These are phyloP conservation scores for Tolypocladium guangdongense DNA, from an alignment of 2,329 filamentous ascomycete genomes.

Conservation along the genomic window DNA sequence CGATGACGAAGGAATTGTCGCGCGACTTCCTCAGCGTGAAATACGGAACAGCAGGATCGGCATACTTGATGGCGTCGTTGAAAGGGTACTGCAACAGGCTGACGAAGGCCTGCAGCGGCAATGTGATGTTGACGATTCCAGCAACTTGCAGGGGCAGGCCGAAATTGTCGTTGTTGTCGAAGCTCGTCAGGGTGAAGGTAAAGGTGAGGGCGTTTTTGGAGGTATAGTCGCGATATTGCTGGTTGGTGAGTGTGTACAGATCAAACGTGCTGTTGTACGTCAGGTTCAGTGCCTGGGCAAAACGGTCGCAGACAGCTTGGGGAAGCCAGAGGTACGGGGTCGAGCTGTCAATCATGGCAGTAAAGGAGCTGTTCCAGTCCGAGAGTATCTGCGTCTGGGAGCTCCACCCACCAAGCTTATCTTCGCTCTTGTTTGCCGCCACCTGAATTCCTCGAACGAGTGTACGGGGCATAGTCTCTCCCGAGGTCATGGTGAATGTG, in stretches of 20 bases:
- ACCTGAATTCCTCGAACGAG: constrained; percentile 47
- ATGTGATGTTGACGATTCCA: constrained; percentile 45
- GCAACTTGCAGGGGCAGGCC: constrained; percentile 35
- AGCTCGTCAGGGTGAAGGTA: constrained; percentile 45
- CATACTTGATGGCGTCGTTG: constrained; percentile 29
- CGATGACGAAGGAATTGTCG: constrained; percentile 46
- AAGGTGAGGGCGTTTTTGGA: constrained; percentile 36
- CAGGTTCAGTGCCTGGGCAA: constrained; percentile 53
- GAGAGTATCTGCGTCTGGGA: constrained; percentile 27
- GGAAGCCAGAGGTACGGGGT: constrained; percentile 57
- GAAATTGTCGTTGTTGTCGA: constrained; percentile 41
- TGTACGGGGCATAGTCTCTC: constrained; percentile 45
- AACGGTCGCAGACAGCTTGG: constrained; percentile 46
- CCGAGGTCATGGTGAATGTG: constrained; percentile 45
- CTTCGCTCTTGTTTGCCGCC: constrained; percentile 17
- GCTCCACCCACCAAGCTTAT: constrained; percentile 26
- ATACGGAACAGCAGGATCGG: constrained; percentile 40
- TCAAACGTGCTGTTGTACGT: constrained; percentile 52
- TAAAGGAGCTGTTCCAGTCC: constrained; percentile 34
- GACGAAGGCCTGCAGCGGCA: constrained; percentile 39
- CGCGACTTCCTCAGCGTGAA: constrained; percentile 53
- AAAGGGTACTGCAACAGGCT: constrained; percentile 40
- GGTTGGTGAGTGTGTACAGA: constrained; percentile 52
- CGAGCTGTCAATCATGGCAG: constrained; percentile 50
- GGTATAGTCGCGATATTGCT: constrained; percentile 38